Conservation (phyloP, 2,329 filamentous ascomycete species). For the Penicillium sp. region DNA sequence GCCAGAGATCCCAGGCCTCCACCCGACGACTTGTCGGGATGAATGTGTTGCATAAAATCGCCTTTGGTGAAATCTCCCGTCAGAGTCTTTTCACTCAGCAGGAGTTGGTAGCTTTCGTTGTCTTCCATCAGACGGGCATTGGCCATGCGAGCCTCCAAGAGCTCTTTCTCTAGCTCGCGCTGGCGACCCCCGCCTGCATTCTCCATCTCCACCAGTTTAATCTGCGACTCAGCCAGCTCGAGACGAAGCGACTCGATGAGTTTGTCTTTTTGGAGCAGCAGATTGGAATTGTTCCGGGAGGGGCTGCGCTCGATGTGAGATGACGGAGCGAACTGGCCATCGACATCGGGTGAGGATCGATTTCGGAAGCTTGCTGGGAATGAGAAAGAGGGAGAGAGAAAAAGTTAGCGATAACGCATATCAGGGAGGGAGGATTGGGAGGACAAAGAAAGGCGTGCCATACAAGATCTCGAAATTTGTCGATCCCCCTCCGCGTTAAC, state of each 20-base stretch:
- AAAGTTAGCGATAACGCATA: not conserved
- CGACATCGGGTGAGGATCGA: slow-evolving; percentile 57
- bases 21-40: slow-evolving; percentile 40
- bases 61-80: slow-evolving; percentile 85
- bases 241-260: slow-evolving; percentile 87
- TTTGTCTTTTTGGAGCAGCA: slow-evolving; percentile 92
- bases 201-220: slow-evolving; percentile 90
- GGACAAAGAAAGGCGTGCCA: slow-evolving; percentile 20
- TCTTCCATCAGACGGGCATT: slow-evolving; percentile 97
- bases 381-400: slow-evolving; percentile 11
- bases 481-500: slow-evolving; percentile 47
- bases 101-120: slow-evolving; percentile 94
- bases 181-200: slow-evolving; percentile 83
- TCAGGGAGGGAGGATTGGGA: not conserved
- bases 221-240: slow-evolving; percentile 89
- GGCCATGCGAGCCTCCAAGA: slow-evolving; percentile 89
- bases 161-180: slow-evolving; percentile 80
- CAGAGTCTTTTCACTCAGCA: slow-evolving; percentile 89
- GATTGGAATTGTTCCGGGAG: slow-evolving; percentile 80
- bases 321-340: slow-evolving; percentile 80
- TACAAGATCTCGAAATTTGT: slow-evolving; percentile 48
- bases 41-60: slow-evolving; percentile 62
- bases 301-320: slow-evolving; percentile 80
- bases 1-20: slow-evolving; percentile 58
- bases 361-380: slow-evolving; percentile 44